Evolutionary conservation across 2,329 filamentous ascomycete species (phyloP).

Genomic region (Calonectria henricotiae): DNA sequence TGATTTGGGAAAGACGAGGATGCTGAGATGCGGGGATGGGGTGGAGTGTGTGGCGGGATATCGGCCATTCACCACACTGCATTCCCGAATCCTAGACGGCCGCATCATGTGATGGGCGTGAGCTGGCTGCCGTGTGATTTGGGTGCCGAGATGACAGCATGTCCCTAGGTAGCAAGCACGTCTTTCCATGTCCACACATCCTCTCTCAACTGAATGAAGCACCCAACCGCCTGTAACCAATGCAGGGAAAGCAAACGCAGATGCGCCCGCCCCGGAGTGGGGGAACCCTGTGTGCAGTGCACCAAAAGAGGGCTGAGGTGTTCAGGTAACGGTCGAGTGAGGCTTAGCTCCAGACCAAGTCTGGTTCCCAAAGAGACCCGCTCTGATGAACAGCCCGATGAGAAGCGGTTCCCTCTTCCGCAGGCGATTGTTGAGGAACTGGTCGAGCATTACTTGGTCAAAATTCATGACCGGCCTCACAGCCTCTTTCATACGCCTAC

Average conservation of each 20-base stretch:
- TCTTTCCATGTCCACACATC: too few relatives aligned
- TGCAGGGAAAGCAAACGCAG: constrained; percentile 15
- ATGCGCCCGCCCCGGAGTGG: background rate
- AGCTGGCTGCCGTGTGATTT: background rate
- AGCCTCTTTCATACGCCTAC: constrained; percentile 10
- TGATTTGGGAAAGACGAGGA: background rate
- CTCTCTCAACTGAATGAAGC: background rate
- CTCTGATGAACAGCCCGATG: background rate
- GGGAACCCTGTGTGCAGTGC: constrained; percentile 7
- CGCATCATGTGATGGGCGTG: constrained; percentile 7
- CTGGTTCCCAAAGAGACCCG: background rate
- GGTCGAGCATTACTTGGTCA: background rate
- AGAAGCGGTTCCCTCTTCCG: background rate
- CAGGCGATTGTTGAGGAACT: background rate
- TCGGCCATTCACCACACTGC: constrained; percentile 3
- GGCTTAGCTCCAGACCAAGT: background rate
- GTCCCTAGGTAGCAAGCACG: background rate
- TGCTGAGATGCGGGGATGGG: constrained; percentile 14
- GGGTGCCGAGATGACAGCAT: background rate
- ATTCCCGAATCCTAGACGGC: constrained; percentile 1
- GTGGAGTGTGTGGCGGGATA: background rate
- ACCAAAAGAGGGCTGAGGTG: background rate
- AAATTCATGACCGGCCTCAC: constrained; percentile 13
- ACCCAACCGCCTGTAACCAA: constrained; percentile 15
- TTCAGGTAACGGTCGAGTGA: background rate